Conservation (phyloP, 2,329 filamentous ascomycete genomes). For the Cadophora luteo-olivacea region DNA sequence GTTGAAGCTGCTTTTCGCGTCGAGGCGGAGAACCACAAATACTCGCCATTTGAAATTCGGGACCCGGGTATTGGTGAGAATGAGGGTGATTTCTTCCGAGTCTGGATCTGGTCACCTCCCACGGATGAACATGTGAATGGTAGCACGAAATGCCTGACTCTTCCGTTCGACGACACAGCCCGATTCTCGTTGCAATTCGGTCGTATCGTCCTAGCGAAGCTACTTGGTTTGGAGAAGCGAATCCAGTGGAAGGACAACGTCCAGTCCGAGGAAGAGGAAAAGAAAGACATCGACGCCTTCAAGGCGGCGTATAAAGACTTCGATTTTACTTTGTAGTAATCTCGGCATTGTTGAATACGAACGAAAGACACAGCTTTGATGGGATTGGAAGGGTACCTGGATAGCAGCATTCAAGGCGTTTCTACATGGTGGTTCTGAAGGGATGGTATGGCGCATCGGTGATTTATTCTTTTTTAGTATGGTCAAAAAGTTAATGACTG, state of each 20-base stretch:
- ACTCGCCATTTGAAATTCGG: slow-evolving; percentile 57
- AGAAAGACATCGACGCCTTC: slow-evolving; percentile 77
- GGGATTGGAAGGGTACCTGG: not conserved
- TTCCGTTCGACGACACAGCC: slow-evolving; percentile 74
- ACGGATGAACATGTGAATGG: slow-evolving; percentile 52
- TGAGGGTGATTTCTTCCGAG: slow-evolving; percentile 75
- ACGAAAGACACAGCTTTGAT: not conserved
- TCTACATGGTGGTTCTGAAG: not conserved
- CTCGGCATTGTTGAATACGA: slow-evolving; percentile 13
- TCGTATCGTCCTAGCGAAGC: slow-evolving; percentile 84
- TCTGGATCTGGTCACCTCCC: slow-evolving; percentile 74
- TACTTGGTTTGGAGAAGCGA: slow-evolving; percentile 81
- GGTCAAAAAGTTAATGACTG: not conserved
- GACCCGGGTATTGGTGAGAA: slow-evolving; percentile 59
- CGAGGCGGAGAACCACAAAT: slow-evolving; percentile 77
- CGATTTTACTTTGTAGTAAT: slow-evolving; percentile 66
- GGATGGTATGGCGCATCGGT: not conserved
- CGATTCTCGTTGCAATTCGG: slow-evolving; percentile 93
- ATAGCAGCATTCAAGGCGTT: not conserved
- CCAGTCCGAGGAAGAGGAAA: slow-evolving; percentile 81
- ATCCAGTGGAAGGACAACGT: slow-evolving; percentile 84
- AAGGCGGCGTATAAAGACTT: slow-evolving; percentile 82
- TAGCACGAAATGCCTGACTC: slow-evolving; percentile 71
- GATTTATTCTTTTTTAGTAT: not conserved
- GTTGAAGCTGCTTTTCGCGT: slow-evolving; percentile 90